A percentile compares a stretch with the other conserved stretches of the same genome.
phyloP scores from a whole-genome alignment of 108 stramenopile genomes.

The Aurantiochytrium sp. region DNA sequence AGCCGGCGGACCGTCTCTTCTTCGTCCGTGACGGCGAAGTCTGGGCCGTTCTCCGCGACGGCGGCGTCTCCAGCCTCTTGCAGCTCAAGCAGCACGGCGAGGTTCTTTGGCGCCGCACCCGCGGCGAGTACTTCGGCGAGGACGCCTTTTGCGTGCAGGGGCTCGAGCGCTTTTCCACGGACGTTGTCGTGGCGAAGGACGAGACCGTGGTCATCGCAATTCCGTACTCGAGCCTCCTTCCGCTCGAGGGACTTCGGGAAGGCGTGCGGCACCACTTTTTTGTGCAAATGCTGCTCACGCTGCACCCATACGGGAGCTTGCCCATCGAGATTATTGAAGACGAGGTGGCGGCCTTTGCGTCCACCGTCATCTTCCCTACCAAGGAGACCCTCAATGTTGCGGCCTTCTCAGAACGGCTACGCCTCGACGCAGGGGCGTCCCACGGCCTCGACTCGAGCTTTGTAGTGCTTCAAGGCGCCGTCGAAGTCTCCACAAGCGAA shows the following conservation, averaged over 20 bases:
- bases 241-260: neutral
- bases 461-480: neutral
- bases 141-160: neutral
- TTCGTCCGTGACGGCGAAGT: neutral
- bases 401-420: neutral
- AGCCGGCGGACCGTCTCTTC: neutral
- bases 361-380: neutral
- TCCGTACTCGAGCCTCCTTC: neutral
- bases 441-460: neutral
- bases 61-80: neutral
- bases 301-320: neutral
- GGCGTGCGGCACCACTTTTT: neutral
- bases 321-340: neutral
- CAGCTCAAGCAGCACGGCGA: slow-evolving; percentile 22
- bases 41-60: neutral
- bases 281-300: neutral
- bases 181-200: neutral
- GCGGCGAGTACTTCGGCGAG: slow-evolving; percentile 2
- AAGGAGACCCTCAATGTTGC: neutral
- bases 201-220: neutral
- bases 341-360: neutral
- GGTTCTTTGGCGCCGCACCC: neutral
- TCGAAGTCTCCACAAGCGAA: neutral
- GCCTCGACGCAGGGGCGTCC: neutral
- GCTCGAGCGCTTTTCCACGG: neutral